Percentiles rank a stretch among this genome's conserved stretches.
Evolutionary conservation across 768 basidiomycete genomes (phyloP).

Genomic region (Gautieria morchelliformis): DNA sequence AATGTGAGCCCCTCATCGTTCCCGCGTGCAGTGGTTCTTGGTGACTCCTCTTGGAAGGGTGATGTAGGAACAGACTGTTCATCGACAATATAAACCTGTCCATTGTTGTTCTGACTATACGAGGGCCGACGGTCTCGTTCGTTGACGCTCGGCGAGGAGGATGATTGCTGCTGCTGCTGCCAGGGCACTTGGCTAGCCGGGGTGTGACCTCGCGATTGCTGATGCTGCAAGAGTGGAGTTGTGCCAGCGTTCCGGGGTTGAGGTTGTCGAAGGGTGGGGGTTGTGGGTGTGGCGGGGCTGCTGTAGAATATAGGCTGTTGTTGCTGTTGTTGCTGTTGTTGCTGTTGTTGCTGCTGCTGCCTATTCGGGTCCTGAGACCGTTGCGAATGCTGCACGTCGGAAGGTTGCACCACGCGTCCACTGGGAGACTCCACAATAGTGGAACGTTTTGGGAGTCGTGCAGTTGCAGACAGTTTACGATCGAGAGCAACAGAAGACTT

Average conservation of each 20-base stretch:
- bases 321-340: not conserved
- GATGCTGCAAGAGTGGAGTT: not conserved
- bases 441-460: constrained; percentile 84
- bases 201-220: not conserved
- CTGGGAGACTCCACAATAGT: constrained; percentile 93
- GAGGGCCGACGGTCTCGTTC: constrained; percentile 52
- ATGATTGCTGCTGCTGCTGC: constrained; percentile 28
- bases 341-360: not conserved
- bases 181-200: constrained; percentile 9
- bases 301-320: not conserved
- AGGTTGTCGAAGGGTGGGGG: constrained; percentile 7
- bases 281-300: not conserved
- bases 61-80: constrained; percentile 61
- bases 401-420: constrained; percentile 73
- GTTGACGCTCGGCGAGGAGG: constrained; percentile 26
- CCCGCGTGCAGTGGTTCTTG: constrained; percentile 21
- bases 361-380: constrained; percentile 20
- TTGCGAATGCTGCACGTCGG: constrained; percentile 43
- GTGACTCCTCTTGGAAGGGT: constrained; percentile 44
- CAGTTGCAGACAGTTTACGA: constrained; percentile 90
- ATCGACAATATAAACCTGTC: constrained; percentile 83
- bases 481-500: constrained; percentile 83
- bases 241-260: constrained; percentile 6
- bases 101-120: constrained; percentile 70
- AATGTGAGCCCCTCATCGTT: constrained; percentile 83